Evolutionary conservation across 148 eudicot genomes (phyloP).

Genomic region (Cornus kousa): DNA sequence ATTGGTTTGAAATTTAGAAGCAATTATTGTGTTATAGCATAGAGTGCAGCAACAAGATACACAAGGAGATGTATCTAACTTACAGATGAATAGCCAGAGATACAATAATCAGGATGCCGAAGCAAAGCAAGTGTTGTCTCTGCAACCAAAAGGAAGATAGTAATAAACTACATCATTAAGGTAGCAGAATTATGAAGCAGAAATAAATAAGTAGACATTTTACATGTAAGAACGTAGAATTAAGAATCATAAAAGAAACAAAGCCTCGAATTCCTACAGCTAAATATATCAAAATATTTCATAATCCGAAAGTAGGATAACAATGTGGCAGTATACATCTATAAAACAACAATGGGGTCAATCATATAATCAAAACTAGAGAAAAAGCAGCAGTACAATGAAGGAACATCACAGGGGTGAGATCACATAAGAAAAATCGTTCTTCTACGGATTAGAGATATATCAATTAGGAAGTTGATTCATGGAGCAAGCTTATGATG

Average conservation of each 20-base stretch:
- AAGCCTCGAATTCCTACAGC: not conserved
- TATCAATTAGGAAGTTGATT: not conserved
- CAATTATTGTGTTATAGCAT: not conserved
- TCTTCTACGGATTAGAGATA: not conserved
- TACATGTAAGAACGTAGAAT: not conserved
- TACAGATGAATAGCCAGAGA: conserved; percentile 91
- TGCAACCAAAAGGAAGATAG: conserved; percentile 39
- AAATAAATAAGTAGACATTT: not conserved
- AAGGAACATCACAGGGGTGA: not conserved
- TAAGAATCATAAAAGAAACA: not conserved
- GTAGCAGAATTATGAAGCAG: not conserved
- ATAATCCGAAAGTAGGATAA: not conserved
- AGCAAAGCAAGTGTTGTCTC: conserved; percentile 89
- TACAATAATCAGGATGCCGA: conserved; percentile 96
- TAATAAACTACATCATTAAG: not conserved
- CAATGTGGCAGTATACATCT: not conserved
- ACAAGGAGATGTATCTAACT: conserved; percentile 31
- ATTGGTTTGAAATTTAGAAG: not conserved
- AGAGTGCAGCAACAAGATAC: not conserved
- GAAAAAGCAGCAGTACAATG: not conserved
- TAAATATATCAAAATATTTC: not conserved
- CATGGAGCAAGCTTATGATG: not conserved
- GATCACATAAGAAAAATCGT: not conserved
- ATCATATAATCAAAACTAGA: not conserved
- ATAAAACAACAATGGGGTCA: not conserved